Percentiles rank a stretch among this genome's conserved stretches.
Evolutionary conservation across 73 alveolate species (phyloP).

Genomic region (Halteria grandinella): DNA sequence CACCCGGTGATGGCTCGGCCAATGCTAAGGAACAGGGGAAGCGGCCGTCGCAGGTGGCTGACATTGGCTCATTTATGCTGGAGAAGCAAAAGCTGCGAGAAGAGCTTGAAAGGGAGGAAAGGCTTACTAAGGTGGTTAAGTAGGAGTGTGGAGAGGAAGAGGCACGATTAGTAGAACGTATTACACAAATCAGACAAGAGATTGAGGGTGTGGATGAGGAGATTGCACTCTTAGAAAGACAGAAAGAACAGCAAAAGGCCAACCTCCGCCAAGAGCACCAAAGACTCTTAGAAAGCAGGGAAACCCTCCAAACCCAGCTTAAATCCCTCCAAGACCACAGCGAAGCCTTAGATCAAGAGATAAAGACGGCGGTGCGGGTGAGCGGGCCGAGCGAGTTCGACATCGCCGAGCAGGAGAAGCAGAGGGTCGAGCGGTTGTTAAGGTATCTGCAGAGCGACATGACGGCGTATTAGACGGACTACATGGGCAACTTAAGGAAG

Average conservation of each 20-base stretch:
- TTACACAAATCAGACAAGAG: constrained; percentile 5
- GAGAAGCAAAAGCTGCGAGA: background rate
- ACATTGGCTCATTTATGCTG: background rate
- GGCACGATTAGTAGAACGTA: no score
- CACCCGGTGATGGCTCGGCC: background rate
- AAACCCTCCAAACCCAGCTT: constrained; percentile 25
- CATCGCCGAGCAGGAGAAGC: constrained; percentile 21
- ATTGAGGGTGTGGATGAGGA: constrained; percentile 15
- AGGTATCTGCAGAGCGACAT: no score
- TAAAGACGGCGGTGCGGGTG: background rate
- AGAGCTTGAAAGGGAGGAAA: background rate
- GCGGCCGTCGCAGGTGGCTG: constrained; percentile 6
- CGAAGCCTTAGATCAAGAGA: constrained; percentile 13
- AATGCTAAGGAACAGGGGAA: background rate
- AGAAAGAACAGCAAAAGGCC: constrained; percentile 23
- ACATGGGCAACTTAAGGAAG: no score
- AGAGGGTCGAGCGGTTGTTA: no score
- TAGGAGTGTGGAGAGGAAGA: no score
- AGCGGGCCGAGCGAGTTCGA: constrained; percentile 22
- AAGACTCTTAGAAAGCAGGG: constrained; percentile 1
- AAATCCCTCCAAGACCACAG: constrained; percentile 5
- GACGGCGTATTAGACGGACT: no score
- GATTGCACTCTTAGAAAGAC: background rate
- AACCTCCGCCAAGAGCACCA: constrained; percentile 16
- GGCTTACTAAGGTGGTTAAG: no score